Conservation (phyloP, 2,329 filamentous ascomycete species). For the Diaporthe longicolla region DNA sequence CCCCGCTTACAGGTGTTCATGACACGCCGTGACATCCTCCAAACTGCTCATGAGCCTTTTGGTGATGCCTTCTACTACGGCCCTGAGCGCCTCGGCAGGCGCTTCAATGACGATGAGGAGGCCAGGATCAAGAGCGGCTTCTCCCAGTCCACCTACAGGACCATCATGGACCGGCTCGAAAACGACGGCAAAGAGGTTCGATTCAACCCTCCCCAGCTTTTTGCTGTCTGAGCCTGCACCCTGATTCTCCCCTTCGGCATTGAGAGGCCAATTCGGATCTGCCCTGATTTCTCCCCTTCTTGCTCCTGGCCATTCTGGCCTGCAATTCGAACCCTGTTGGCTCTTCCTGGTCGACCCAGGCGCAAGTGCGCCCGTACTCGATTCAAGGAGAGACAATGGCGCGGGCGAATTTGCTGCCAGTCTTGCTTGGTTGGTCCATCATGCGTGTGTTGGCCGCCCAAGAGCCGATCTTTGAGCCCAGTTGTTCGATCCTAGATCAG, state of each 20-base stretch:
- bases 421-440: conserved; percentile 12
- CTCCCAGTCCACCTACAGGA: conserved; percentile 77
- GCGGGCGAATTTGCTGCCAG: neutral
- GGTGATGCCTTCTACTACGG: conserved; percentile 97
- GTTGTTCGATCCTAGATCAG: conserved; percentile 30
- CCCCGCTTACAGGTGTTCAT: conserved; percentile 84
- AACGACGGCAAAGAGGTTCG: conserved; percentile 80
- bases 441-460: conserved; percentile 10
- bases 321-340: conserved; percentile 11
- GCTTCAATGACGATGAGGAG: conserved; percentile 79
- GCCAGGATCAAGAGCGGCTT: conserved; percentile 75
- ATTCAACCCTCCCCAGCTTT: conserved; percentile 42
- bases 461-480: conserved; percentile 19
- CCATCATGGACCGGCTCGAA: conserved; percentile 83
- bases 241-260: conserved; percentile 40
- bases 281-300: neutral
- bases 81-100: conserved; percentile 84
- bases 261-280: neutral
- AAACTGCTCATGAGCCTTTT: conserved; percentile 95
- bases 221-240: conserved; percentile 42
- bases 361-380: conserved; percentile 30
- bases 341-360: neutral
- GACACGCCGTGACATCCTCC: conserved; percentile 86
- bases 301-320: conserved; percentile 4
- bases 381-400: neutral